phyloP scores from a whole-genome alignment of 73 alveolate genomes.

The Loxodes magnus region DNA sequence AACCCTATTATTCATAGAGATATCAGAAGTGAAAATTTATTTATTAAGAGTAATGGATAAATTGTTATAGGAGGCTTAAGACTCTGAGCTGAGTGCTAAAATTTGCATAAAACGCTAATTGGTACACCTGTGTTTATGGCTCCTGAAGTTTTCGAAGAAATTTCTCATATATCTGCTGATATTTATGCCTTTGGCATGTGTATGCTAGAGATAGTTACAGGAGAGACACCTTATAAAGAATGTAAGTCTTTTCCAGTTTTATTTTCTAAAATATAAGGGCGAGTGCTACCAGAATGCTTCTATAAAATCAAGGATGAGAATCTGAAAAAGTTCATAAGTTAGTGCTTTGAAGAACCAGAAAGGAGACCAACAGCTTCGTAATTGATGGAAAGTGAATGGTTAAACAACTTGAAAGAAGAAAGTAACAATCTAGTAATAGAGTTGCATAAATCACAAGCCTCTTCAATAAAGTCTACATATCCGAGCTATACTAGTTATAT shows the following conservation, averaged over 20 bases:
- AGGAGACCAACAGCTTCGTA: too few relatives aligned
- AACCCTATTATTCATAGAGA: conserved; percentile 92
- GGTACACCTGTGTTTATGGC: conserved; percentile 88
- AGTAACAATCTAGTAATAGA: too few relatives aligned
- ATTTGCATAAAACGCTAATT: conserved; percentile 33
- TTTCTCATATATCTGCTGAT: conserved; percentile 71
- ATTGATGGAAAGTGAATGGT: too few relatives aligned
- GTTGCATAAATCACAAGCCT: too few relatives aligned
- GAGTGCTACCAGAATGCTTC: too few relatives aligned
- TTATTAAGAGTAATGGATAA: conserved; percentile 51
- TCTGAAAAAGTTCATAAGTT: too few relatives aligned
- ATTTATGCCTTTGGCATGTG: conserved; percentile 80
- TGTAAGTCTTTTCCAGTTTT: conserved; percentile 45
- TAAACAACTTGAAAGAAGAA: too few relatives aligned
- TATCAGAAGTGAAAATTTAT: conserved; percentile 61
- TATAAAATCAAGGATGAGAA: too few relatives aligned
- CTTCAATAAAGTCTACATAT: too few relatives aligned
- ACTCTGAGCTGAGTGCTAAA: conserved; percentile 21
- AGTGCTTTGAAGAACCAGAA: too few relatives aligned
- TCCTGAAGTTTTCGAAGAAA: conserved; percentile 77
- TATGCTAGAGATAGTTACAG: conserved; percentile 68
- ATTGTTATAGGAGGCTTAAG: conserved; percentile 63
- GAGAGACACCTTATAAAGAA: conserved; percentile 68
- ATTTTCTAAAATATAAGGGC: conserved; percentile 23
- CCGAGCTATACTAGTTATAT: too few relatives aligned